phyloP scores from a whole-genome alignment of 2,329 filamentous ascomycete genomes.

The Alternaria sp. region DNA sequence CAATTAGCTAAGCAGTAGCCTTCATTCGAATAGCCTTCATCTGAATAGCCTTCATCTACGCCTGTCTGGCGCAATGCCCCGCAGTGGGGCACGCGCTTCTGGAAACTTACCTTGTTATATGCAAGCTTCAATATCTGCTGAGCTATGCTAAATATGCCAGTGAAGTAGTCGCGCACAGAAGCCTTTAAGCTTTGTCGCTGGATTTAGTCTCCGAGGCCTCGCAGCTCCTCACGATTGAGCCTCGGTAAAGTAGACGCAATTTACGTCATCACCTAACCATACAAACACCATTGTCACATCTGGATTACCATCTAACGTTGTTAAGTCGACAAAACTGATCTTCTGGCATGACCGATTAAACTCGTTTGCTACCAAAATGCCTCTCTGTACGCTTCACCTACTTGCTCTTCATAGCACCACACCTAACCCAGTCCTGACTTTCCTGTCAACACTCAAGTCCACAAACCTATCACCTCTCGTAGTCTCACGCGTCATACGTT shows the following conservation, averaged over 20 bases:
- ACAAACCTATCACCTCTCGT: conserved; percentile 54
- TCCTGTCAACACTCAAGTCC: conserved; percentile 52
- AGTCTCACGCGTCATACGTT: conserved; percentile 56
- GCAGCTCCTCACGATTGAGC: conserved; percentile 24
- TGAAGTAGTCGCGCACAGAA: background rate
- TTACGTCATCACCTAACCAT: conserved; percentile 33
- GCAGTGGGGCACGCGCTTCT: background rate
- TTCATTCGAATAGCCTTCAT: background rate
- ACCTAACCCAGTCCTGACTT: conserved; percentile 47
- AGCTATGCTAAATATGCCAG: background rate
- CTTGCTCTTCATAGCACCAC: conserved; percentile 53
- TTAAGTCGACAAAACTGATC: background rate
- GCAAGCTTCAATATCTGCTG: background rate
- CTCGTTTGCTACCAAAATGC: conserved; percentile 51
- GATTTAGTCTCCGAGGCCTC: background rate
- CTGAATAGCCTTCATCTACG: background rate
- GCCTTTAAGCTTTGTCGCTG: background rate
- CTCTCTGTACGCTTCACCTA: conserved; percentile 59
- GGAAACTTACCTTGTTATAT: background rate
- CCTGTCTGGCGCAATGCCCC: conserved; percentile 2
- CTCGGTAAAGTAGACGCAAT: conserved; percentile 27
- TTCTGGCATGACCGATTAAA: background rate
- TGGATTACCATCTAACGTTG: background rate
- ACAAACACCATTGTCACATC: conserved; percentile 3
- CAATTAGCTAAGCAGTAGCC: background rate